A percentile compares a stretch with the other conserved stretches of the same genome.
Conservation (phyloP, 306 rosid species). For the Luffa aegyptiaca region DNA sequence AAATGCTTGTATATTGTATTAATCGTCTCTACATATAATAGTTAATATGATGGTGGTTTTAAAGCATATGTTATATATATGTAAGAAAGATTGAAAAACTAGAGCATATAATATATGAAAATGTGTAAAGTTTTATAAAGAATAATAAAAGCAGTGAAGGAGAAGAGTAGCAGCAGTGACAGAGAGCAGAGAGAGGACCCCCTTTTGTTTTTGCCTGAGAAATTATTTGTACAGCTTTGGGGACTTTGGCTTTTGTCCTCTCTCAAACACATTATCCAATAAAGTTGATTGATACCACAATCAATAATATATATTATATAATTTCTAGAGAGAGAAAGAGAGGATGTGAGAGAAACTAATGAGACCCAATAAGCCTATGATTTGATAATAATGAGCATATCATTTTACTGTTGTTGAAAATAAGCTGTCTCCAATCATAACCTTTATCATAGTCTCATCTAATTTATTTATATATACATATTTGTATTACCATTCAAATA, state of each 20-base stretch:
- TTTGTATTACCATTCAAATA: too few species aligned
- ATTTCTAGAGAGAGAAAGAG: neutral
- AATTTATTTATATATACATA: neutral
- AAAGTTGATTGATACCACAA: constrained; percentile 2
- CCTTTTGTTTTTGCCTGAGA: neutral
- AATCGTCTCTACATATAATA: too few species aligned
- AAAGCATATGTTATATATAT: neutral
- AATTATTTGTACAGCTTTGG: constrained; percentile 6
- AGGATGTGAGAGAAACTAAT: neutral
- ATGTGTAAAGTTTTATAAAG: neutral
- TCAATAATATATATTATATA: neutral
- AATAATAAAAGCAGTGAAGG: neutral
- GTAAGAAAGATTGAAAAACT: neutral
- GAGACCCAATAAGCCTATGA: neutral
- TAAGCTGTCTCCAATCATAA: neutral
- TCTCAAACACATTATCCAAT: constrained; percentile 5
- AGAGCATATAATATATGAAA: neutral
- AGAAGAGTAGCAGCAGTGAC: neutral
- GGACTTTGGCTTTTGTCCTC: constrained; percentile 3
- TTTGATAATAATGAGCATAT: constrained; percentile 6
- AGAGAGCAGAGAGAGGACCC: neutral
- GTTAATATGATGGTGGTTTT: too few species aligned
- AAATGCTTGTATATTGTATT: too few species aligned
- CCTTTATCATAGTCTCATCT: neutral
- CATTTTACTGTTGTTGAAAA: neutral